Evolutionary conservation across 768 basidiomycete genomes (phyloP).

Genomic region (Calocybe indica): DNA sequence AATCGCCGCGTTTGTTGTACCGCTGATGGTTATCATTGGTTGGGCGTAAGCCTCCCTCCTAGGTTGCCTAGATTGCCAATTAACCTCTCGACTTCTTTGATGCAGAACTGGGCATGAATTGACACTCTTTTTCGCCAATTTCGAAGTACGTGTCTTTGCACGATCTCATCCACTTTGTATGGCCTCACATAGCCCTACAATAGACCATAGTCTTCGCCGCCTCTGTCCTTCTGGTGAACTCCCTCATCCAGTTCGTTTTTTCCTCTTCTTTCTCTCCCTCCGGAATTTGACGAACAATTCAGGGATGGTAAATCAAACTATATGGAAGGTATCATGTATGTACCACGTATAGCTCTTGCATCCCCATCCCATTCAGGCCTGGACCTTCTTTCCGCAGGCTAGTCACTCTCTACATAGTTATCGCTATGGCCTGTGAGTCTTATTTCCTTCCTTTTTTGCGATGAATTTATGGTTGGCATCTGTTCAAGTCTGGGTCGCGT

Average conservation of each 20-base stretch:
- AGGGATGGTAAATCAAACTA: conserved; percentile 86
- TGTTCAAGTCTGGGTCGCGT: conserved; percentile 26
- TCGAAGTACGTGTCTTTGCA: conserved; percentile 48
- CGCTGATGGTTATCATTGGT: conserved; percentile 81
- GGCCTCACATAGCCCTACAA: not conserved
- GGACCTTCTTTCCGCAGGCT: conserved; percentile 37
- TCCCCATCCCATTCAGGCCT: conserved; percentile 25
- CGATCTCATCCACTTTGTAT: conserved; percentile 2
- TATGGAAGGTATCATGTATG: conserved; percentile 83
- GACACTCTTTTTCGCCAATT: conserved; percentile 80
- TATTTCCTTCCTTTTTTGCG: not conserved
- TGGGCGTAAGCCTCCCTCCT: conserved; percentile 58
- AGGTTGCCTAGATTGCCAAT: conserved; percentile 10
- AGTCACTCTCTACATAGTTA: conserved; percentile 69
- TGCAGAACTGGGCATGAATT: conserved; percentile 60
- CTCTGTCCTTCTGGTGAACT: conserved; percentile 83
- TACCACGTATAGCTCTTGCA: conserved; percentile 5
- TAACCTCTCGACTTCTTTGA: conserved; percentile 1
- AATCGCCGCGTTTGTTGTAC: conserved; percentile 84
- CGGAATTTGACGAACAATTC: conserved; percentile 4
- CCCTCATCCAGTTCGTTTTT: conserved; percentile 59
- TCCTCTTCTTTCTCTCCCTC: not conserved
- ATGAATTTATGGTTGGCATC: not conserved
- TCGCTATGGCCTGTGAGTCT: conserved; percentile 69
- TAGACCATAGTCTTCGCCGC: conserved; percentile 83